phyloP scores from a whole-genome alignment of 2,329 filamentous ascomycete genomes.

The Macrophomina pseudophaseolina region DNA sequence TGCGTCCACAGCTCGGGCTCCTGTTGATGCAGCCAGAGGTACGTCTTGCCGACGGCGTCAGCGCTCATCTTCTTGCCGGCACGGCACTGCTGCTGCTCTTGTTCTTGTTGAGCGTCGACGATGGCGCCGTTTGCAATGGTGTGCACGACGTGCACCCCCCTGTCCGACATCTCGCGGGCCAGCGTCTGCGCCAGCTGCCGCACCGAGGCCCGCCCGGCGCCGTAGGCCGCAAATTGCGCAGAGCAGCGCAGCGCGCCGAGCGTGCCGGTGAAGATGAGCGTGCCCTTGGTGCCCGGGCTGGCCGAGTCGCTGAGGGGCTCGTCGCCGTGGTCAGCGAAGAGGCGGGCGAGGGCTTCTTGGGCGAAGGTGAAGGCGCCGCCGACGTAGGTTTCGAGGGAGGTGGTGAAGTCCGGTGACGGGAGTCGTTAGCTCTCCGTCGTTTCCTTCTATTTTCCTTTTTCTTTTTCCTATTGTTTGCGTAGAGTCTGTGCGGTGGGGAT shows the following conservation, averaged over 20 bases:
- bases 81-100: slow-evolving; percentile 47
- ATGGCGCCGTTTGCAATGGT: slow-evolving; percentile 63
- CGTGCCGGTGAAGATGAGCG: slow-evolving; percentile 63
- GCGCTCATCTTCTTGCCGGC: slow-evolving; percentile 62
- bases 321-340: slow-evolving; percentile 59
- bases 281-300: slow-evolving; percentile 58
- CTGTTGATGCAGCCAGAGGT: slow-evolving; percentile 58
- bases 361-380: slow-evolving; percentile 62
- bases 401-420: slow-evolving; percentile 35
- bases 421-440: slow-evolving; percentile 39
- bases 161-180: slow-evolving; percentile 62
- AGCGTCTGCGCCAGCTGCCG: slow-evolving; percentile 62
- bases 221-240: slow-evolving; percentile 61
- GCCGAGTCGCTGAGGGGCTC: slow-evolving; percentile 50
- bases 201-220: slow-evolving; percentile 51
- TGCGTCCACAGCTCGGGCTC: slow-evolving; percentile 58
- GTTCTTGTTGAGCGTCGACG: slow-evolving; percentile 46
- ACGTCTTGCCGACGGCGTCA: slow-evolving; percentile 62
- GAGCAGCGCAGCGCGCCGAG: slow-evolving; percentile 60
- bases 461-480: too few relatives aligned
- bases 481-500: too few relatives aligned
- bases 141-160: slow-evolving; percentile 64
- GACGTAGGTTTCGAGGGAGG: slow-evolving; percentile 58
- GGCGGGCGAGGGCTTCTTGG: slow-evolving; percentile 57
- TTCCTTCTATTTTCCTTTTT: slow-evolving; percentile 29